Conservation (phyloP, 2,329 filamentous ascomycete genomes). For the Gnomoniopsis sp. region DNA sequence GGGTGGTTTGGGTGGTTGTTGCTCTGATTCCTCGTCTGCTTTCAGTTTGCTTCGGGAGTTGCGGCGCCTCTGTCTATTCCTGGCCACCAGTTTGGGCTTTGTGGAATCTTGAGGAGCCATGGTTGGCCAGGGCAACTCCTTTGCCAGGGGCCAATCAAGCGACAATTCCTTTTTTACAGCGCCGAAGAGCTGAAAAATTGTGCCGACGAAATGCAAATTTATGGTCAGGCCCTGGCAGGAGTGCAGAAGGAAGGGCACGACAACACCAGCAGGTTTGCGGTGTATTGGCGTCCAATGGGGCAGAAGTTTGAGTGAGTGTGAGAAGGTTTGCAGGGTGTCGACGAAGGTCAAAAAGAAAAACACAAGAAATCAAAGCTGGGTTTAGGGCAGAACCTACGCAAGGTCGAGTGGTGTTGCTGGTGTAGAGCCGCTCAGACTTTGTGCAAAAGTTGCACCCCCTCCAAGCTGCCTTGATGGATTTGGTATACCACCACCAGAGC, state of each 20-base stretch:
- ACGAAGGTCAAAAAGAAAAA: not conserved
- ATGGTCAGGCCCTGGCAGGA: no score
- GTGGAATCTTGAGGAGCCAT: not conserved
- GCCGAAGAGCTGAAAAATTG: not conserved
- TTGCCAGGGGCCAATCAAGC: not conserved
- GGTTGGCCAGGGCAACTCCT: not conserved
- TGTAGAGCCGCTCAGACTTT: constrained; percentile 62
- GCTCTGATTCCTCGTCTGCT: not conserved
- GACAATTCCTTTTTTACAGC: not conserved
- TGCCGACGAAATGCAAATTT: not conserved
- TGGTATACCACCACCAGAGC: constrained; percentile 47
- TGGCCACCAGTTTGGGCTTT: constrained; percentile 9
- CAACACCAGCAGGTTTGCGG: not conserved
- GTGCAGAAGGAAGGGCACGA: not conserved
- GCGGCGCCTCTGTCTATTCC: not conserved
- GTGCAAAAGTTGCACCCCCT: constrained; percentile 62
- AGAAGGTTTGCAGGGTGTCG: not conserved
- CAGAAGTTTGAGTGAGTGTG: no score
- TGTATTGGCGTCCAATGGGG: no score
- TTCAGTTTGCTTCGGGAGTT: not conserved
- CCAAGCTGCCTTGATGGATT: constrained; percentile 52
- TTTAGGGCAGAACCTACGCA: constrained; percentile 51
- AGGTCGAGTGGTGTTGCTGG: constrained; percentile 59
- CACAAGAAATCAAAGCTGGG: not conserved
- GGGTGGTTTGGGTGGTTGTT: not conserved